Evolutionary conservation across 345 rosid species (phyloP).

Genomic region (Linum tenue): DNA sequence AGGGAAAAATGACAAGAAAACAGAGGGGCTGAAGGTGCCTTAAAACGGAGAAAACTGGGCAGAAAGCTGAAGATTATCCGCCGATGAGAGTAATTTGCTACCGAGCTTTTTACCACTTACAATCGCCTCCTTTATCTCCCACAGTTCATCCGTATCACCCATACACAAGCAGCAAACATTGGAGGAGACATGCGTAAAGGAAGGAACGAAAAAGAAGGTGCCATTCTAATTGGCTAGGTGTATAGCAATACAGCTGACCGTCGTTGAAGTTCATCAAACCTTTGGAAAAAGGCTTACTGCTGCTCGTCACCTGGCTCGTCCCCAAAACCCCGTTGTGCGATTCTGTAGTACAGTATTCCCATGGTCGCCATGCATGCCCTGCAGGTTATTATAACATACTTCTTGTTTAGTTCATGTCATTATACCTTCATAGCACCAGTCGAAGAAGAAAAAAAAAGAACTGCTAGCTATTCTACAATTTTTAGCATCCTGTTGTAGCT

Average conservation of each 20-base stretch:
- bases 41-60: neutral
- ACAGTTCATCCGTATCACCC: neutral
- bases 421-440: too few species aligned
- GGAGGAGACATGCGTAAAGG: neutral
- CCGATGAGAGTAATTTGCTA: neutral
- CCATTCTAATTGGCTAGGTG: neutral
- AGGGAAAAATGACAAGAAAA: constrained; percentile 1
- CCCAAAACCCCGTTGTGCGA: constrained; percentile 63
- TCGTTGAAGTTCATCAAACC: constrained; percentile 9
- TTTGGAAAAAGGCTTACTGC: constrained; percentile 25
- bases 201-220: constrained; percentile 1
- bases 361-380: constrained; percentile 99
- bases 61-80: neutral
- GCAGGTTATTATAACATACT: constrained; percentile 17
- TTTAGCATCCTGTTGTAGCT: too few species aligned
- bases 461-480: too few species aligned
- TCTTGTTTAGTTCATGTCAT: too few species aligned
- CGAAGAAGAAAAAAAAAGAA: too few species aligned
- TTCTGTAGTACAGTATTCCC: constrained; percentile 92
- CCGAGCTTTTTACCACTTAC: neutral
- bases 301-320: constrained; percentile 54
- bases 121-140: neutral
- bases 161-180: neutral
- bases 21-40: neutral
- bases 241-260: constrained; percentile 1